Percentiles rank a stretch among this genome's conserved stretches.
Evolutionary conservation across 169 alveolate species (phyloP).

Genomic region (Plasmodium gallinaceum): DNA sequence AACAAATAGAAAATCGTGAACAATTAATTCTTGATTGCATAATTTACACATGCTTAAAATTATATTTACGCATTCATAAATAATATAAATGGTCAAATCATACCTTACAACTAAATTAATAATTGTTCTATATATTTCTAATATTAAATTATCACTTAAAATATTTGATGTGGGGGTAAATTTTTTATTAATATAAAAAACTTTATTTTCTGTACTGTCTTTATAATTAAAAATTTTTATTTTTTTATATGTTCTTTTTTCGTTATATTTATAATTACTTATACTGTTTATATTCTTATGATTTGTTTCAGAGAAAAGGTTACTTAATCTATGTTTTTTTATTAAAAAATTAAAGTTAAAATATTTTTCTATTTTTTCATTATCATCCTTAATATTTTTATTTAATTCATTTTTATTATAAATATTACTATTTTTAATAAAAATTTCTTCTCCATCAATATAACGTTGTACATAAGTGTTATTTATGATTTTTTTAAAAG

Average conservation of each 20-base stretch:
- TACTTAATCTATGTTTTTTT: not conserved
- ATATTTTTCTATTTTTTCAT: not conserved
- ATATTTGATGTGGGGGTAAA: not conserved
- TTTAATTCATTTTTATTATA: not conserved
- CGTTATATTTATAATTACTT: not conserved
- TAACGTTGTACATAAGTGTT: too few species aligned
- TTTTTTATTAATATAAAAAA: not conserved
- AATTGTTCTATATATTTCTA: conserved; percentile 31
- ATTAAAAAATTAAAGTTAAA: not conserved
- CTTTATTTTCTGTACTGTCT: conserved; percentile 1
- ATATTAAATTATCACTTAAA: conserved; percentile 11
- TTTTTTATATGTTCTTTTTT: conserved; percentile 35
- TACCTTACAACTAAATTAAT: conserved; percentile 26
- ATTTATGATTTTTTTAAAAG: too few species aligned
- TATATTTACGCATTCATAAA: conserved; percentile 47
- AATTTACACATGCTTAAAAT: conserved; percentile 25
- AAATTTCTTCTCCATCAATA: too few species aligned
- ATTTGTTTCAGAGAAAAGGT: too few species aligned
- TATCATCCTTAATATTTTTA: not conserved
- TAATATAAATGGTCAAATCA: conserved; percentile 51
- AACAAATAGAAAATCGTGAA: conserved; percentile 24
- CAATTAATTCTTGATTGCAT: conserved; percentile 23
- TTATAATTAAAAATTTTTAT: conserved; percentile 8
- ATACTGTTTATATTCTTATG: not conserved
- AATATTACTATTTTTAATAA: too few species aligned